These are phyloP conservation scores for Alternaria sp. DNA, from an alignment of 2,329 filamentous ascomycete species.

Conservation along the genomic window DNA sequence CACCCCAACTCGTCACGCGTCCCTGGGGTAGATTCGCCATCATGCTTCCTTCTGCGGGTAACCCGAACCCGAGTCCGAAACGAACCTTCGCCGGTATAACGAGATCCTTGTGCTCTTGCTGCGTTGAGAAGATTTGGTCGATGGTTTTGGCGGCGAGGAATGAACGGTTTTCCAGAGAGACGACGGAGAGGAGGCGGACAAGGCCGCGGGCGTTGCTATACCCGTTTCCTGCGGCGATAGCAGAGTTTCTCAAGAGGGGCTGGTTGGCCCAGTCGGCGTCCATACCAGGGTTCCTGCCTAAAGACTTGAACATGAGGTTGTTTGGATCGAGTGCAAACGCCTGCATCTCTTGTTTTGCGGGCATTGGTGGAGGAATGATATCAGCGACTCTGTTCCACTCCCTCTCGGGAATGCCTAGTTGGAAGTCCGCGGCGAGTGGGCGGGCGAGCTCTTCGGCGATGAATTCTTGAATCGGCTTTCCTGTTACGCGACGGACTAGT, in stretches of 20 bases:
- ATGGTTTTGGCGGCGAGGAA: constrained; percentile 20
- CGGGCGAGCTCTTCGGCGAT: constrained; percentile 70
- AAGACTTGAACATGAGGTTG: constrained; percentile 7
- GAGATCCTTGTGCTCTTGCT: constrained; percentile 14
- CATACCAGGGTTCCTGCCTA: constrained; percentile 17
- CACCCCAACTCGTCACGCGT: constrained; percentile 25
- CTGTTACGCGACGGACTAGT: constrained; percentile 17
- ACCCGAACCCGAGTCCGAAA: constrained; percentile 22
- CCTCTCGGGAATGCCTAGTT: constrained; percentile 14
- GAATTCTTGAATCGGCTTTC: constrained; percentile 14
- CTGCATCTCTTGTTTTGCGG: background rate
- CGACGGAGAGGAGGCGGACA: constrained; percentile 13
- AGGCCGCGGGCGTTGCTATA: constrained; percentile 24
- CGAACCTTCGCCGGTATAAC: constrained; percentile 7
- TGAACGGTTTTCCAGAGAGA: constrained; percentile 12
- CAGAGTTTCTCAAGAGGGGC: constrained; percentile 4
- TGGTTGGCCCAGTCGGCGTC: constrained; percentile 13
- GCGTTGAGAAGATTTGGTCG: constrained; percentile 22
- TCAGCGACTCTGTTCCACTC: constrained; percentile 21
- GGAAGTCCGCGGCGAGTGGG: constrained; percentile 54
- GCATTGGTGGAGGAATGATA: constrained; percentile 19
- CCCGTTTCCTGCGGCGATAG: constrained; percentile 18
- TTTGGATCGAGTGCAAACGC: background rate
- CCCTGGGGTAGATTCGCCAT: constrained; percentile 23
- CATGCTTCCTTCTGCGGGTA: constrained; percentile 4